Percentiles rank a stretch among this genome's conserved stretches.
Conservation (phyloP, 2,329 filamentous ascomycete species). For the Plenodomus biglobosus region DNA sequence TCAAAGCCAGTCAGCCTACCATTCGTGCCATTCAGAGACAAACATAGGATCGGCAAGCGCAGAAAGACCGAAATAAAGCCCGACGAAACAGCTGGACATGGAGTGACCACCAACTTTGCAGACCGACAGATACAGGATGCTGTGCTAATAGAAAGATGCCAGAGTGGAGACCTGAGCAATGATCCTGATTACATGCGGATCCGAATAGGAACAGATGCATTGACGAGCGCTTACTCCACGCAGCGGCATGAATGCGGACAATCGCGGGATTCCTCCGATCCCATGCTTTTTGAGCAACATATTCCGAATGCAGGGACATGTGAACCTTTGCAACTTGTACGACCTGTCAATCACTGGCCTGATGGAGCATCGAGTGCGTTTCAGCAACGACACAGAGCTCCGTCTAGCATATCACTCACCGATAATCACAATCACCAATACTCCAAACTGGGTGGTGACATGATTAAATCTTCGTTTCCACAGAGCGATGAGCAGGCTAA, state of each 20-base stretch:
- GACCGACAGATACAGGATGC: slow-evolving; percentile 1
- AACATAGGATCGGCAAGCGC: slow-evolving; percentile 37
- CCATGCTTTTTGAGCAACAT: slow-evolving; percentile 43
- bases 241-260: slow-evolving; percentile 7
- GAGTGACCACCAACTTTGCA: not conserved
- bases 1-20: slow-evolving; percentile 35
- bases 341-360: slow-evolving; percentile 4
- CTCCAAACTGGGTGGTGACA: not conserved
- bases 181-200: slow-evolving; percentile 33
- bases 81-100: not conserved
- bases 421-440: slow-evolving; percentile 2
- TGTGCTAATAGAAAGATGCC: not conserved
- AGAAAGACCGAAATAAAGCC: slow-evolving; percentile 22
- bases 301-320: slow-evolving; percentile 2
- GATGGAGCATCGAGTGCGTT: slow-evolving; percentile 3
- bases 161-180: slow-evolving; percentile 14
- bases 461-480: not conserved
- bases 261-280: slow-evolving; percentile 31
- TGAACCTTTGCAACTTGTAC: not conserved
- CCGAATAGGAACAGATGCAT: slow-evolving; percentile 42
- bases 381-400: not conserved
- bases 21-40: slow-evolving; percentile 29
- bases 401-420: not conserved
- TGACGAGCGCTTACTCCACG: slow-evolving; percentile 26
- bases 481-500: slow-evolving; percentile 1